Evolutionary conservation across 495 filamentous ascomycete species (phyloP), one percentile per base, ranked within the genome.

Genomic region (Penicillium paxilli): DNA sequence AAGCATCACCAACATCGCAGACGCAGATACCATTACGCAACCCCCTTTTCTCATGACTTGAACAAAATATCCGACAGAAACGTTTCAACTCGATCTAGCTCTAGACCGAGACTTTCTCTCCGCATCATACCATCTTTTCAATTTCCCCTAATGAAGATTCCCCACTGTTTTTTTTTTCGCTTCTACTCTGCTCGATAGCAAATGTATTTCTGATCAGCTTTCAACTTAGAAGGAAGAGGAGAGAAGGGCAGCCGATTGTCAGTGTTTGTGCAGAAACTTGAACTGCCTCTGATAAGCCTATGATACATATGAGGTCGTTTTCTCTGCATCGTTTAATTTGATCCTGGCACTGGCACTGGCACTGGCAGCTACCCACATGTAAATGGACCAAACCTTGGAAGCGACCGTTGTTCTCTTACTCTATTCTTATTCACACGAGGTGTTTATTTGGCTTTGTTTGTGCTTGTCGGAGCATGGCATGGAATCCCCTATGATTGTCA

Each of bases 71-170:
- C 20, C 40, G 40, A 42, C 40, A 42, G 40, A 42, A 42, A 42
- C 20, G 11, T 22, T 8, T 21, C n/a, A 10, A 32, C 40, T 42
- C 19, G 40, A 42, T 23, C 17, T 42, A 8, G 16, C 8, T 40
- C 35, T 14, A 40, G 5, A 23, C 40, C 33, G 26, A 28, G 26
- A 28, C 26, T n/a, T n/a, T n/a, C 26, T 28, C 11, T 42, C 40
- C 21, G n/a, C 20, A 23, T 42, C 9, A 32, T 32, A 10, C 30
- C 30, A 40, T 47, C 41, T 47, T 19, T 51, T 25, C 32, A 22
- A 12, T 46, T 12, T 40, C 44, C 17, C 42, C 37, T 55, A 52
- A 57, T 52, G 48, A 57, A 47, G 48, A 57, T 57, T 47, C 44
- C 54, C 54, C 48, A n/a, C n/a, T 42, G 19, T 23, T 42, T 42